Conservation (phyloP, 768 basidiomycete species). For the Hericium rajendrae region DNA sequence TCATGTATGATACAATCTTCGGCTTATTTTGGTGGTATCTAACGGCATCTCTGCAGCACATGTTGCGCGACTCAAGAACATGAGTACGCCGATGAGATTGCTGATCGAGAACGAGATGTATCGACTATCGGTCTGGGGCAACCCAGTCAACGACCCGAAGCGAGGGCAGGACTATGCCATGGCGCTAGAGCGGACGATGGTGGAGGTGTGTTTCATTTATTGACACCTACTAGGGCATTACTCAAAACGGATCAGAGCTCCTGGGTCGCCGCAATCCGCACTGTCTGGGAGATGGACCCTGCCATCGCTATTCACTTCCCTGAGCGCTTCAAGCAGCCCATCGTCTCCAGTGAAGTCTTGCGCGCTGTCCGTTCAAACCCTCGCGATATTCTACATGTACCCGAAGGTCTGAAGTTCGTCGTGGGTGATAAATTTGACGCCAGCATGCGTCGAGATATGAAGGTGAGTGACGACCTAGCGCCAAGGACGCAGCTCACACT, state of each 20-base stretch:
- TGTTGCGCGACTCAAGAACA: constrained; percentile 40
- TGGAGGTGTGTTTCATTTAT: constrained; percentile 39
- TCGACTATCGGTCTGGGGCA: constrained; percentile 82
- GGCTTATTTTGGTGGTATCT: constrained; percentile 3
- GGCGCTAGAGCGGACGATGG: constrained; percentile 45
- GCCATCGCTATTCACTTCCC: constrained; percentile 73
- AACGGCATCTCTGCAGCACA: constrained; percentile 41
- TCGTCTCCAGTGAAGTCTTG: constrained; percentile 62
- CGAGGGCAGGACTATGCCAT: constrained; percentile 55
- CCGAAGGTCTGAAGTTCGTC: constrained; percentile 76
- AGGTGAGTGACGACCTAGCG: constrained; percentile 35
- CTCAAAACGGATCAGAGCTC: constrained; percentile 31
- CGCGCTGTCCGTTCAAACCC: constrained; percentile 69
- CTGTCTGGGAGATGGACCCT: constrained; percentile 76
- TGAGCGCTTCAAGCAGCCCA: constrained; percentile 76
- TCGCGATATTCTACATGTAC: constrained; percentile 54
- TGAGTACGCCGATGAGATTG: constrained; percentile 69
- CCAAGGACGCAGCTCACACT: constrained; percentile 1
- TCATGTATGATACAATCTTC: constrained; percentile 23
- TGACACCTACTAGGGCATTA: background rate
- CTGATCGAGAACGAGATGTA: constrained; percentile 88
- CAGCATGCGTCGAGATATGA: constrained; percentile 55
- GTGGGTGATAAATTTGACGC: constrained; percentile 63
- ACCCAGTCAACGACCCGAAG: constrained; percentile 69
- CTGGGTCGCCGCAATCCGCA: constrained; percentile 63